Base-by-base conservation (phyloP, 306 rosid species). In the Vicia villosa region DNA sequence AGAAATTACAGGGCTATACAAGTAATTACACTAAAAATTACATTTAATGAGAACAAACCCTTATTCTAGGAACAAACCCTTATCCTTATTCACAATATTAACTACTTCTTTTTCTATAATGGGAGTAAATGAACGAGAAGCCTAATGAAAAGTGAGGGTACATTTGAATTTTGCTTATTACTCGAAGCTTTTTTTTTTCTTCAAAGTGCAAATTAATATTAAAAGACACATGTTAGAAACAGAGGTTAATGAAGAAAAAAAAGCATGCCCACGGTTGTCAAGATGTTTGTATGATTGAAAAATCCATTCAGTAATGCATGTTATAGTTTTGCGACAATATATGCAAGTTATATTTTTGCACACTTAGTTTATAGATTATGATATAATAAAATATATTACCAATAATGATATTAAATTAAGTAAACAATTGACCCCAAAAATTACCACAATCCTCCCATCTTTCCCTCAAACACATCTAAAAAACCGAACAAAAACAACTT, bases 401-500 rank as follows among this genome's bases (percentile, higher is more conserved):
- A 70, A 13, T 17, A 6, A 78, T 19, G 8, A 40, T 62, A 21
- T 62, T 32, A 42, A 32, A 21, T 62, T 32, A 42, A 32, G 61
- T 43, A 59, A 77, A 55, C 10, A 40, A 73, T 20, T 13, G 36
- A 30, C 47, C 45, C 28, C n/a, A 22, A 17, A 66, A 61, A 40
- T 38, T 20, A 51, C 46, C 46, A 78, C 24, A 59, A 57, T 26
- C 6, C 41, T 69, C 38, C 61, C 30, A 41, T 60, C 45, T 68
- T 63, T 62, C 58, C n/a, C 28, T 47, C 34, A 38, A 51, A 52
- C 40, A 45, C 49, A 32, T 59, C 61, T 51, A 37, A 4, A 67
- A 67, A 74, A 45, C 47, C 24, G 32, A 42, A 37, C 15, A 46
- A 26, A 63, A 60, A 43, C 54, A 78, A 66, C 37, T 52, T 65